Percentiles rank a stretch among this genome's conserved stretches.
Conservation (phyloP, 1,139 yeast genomes). For the Starmera stellimalicola region DNA sequence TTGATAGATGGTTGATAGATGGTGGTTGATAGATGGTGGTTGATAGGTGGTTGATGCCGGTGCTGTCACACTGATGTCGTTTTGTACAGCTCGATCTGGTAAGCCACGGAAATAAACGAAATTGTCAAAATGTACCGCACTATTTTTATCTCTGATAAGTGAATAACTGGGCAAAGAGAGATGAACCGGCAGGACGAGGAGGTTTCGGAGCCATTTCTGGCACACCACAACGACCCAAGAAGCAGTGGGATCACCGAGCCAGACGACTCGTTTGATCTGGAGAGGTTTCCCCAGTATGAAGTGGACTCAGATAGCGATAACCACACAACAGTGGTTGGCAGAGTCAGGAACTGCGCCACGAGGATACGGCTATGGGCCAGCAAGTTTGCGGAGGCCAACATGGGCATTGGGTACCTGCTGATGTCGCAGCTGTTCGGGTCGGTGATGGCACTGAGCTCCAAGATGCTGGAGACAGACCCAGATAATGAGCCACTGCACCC, state of each 20-base stretch:
- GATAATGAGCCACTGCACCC: slow-evolving; percentile 51
- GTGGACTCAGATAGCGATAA: neutral
- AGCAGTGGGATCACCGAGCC: neutral
- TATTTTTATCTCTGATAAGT: too few species aligned
- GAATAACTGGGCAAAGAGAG: too few species aligned
- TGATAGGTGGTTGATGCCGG: too few species aligned
- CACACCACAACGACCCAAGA: too few species aligned
- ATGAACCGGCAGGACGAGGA: too few species aligned
- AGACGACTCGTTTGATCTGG: neutral
- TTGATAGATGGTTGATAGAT: too few species aligned
- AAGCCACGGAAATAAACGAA: too few species aligned
- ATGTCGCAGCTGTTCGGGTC: slow-evolving; percentile 64
- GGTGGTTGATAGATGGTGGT: too few species aligned
- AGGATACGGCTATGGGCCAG: neutral
- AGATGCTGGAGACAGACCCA: slow-evolving; percentile 52
- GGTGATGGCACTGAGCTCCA: slow-evolving; percentile 62
- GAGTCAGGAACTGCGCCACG: neutral
- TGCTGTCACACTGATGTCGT: too few species aligned
- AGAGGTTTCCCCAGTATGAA: neutral
- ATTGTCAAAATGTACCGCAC: too few species aligned
- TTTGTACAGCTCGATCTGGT: too few species aligned
- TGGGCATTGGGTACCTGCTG: slow-evolving; percentile 36
- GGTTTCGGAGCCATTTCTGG: too few species aligned
- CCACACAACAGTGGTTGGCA: neutral
- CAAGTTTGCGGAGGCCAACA: slow-evolving; percentile 10